Evolutionary conservation across 345 rosid genomes (phyloP), one percentile per base, ranked within the genome.

Genomic region (Salix brachista): DNA sequence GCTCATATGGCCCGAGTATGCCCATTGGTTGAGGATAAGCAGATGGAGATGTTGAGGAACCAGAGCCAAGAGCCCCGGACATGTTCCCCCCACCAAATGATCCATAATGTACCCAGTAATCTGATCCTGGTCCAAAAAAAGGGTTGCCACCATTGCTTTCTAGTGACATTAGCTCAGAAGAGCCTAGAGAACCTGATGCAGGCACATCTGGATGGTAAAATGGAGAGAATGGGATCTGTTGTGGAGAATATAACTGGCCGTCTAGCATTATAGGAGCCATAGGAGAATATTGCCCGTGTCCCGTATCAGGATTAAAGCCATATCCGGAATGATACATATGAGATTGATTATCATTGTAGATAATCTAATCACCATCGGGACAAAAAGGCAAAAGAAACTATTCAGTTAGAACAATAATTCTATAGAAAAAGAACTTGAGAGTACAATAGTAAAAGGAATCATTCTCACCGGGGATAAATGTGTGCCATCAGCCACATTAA

Each of bases 1-100:
- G 92, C 75, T 91, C 92, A 48, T 89, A 87, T n/a, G 92, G 80
- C 77, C 95, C 92, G 82, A 89, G 90, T 75, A 91, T 91, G 75
- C 92, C 92, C 90, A 85, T 82, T 19, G 88, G 83, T 66, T 85
- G 94, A 79, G 91, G 87, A 85, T 90, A 90, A 46, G 83, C 79
- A 28, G 84, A 65, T 75, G 87, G 73, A 3, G 91, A 81, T 25
- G 85, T 32, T 48, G 84, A 73, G 73, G 90, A 69, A 81, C 68
- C 80, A 56, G 80, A 84, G 75, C 79, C 87, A 65, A 67, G 85
- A 74, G 79, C 80, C 8, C 85, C 87, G 32, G 89, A 69, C 28
- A 83, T 23, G 62, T 68, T 81, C 61, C 78, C 86, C 60, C 88
- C 91, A 77, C 87, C 92, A 80, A 70, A 90, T 75, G 87, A 77